Base-by-base conservation (phyloP, 2,329 filamentous ascomycete species). In the Taxawa tesnikishii region DNA sequence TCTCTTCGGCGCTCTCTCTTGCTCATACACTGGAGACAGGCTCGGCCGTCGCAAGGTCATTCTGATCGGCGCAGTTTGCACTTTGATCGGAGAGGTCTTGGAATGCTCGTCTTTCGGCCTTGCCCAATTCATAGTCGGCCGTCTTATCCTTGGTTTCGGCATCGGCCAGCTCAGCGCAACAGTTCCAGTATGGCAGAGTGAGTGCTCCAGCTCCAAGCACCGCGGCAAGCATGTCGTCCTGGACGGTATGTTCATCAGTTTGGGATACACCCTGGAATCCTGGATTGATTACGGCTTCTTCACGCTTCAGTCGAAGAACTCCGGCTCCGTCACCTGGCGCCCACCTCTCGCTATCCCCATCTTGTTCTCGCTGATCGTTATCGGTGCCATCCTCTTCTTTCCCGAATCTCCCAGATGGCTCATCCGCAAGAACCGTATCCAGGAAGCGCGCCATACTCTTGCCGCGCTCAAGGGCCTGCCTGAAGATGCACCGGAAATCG, bases 281-380 rank as follows among this genome's bases (percentile, higher is more conserved):
- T 67, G 63, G 62, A 59, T 67, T 36, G 61, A 67, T 35, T 55
- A 65, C 15, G 63, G 60, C 10, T 45, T 48, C 36, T 56, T 56
- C 37, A 57, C 50, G 32, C 53, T 56, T 21, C 50, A 56, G 32
- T n/a, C n/a, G n/a, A n/a, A n/a, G n/a, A n/a, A n/a, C n/a, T 50
- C 45, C 18, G 45, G 46, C 32, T 54, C 54, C 2, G 51, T 59
- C n/a, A 51, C 58, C 13, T 64, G 60, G 60, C 51, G 60, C 16
- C 55, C 62, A 34, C 58, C 60, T 6, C 41, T 64, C 10, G 57
- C 51, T 6, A 65, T 73, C 42, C 67, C 72, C 43, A 65, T 67
- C 13, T 34, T 48, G 32, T 48, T 58, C 33, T 56, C 54, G 1
- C 15, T 49, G 13, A 32, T 54, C 7, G 36, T 51, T 0, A 43